phyloP scores from a whole-genome alignment of 2,329 filamentous ascomycete species.

The Penicillium sclerotigenum region DNA sequence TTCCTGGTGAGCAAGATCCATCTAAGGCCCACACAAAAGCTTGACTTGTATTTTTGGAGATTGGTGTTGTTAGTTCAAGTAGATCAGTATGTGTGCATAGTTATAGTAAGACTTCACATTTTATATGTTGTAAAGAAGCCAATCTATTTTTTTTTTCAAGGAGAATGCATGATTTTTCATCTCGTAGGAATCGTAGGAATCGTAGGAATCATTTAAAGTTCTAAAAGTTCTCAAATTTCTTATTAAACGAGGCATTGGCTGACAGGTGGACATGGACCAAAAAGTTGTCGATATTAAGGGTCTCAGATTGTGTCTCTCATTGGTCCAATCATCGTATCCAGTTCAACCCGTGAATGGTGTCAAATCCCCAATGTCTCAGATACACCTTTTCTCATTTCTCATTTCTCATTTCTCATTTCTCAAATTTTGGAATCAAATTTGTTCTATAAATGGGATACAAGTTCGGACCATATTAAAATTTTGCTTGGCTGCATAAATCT shows the following conservation, averaged over 20 bases:
- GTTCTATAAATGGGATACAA: background rate
- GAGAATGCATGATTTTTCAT: no score
- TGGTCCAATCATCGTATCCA: background rate
- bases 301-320: background rate
- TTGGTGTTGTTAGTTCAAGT: background rate
- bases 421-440: no score
- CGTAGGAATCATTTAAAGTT: background rate
- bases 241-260: background rate
- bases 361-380: background rate
- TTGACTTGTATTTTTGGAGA: background rate
- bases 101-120: background rate
- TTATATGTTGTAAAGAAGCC: background rate
- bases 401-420: background rate
- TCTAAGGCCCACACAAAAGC: conserved; percentile 1
- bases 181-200: background rate
- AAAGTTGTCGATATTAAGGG: background rate
- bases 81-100: background rate
- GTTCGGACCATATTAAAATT: background rate
- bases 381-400: background rate
- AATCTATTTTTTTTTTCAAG: background rate
- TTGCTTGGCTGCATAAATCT: background rate
- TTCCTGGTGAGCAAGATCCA: background rate
- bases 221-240: background rate
- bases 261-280: background rate
- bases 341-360: background rate